phyloP scores from a whole-genome alignment of 257 asterid species.

The Primulina tabacum region DNA sequence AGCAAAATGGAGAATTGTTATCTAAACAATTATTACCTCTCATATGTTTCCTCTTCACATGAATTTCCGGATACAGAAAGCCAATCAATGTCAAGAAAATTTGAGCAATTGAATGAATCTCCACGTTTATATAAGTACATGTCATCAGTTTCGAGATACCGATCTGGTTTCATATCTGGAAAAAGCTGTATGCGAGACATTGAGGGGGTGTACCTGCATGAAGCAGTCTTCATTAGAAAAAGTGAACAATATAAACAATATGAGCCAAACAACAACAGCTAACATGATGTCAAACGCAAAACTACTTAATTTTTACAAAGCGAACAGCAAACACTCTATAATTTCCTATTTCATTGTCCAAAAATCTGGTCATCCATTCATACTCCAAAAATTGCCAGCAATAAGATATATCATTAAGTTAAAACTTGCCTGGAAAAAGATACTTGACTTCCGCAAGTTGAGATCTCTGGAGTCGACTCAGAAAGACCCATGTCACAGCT shows the following conservation, averaged over 20 bases:
- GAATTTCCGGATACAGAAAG: constrained; percentile 91
- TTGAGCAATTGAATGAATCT: constrained; percentile 59
- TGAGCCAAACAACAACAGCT: background rate
- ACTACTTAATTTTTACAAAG: background rate
- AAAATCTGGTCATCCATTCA: background rate
- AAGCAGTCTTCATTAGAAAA: constrained; percentile 13
- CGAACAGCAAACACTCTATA: background rate
- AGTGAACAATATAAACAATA: background rate
- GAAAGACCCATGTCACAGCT: constrained; percentile 39
- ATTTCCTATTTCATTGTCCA: background rate
- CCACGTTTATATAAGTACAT: constrained; percentile 38
- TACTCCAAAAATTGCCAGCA: background rate
- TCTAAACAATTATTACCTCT: constrained; percentile 45
- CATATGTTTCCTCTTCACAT: constrained; percentile 77
- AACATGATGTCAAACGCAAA: background rate
- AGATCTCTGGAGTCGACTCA: constrained; percentile 59
- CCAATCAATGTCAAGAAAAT: constrained; percentile 74
- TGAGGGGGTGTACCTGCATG: constrained; percentile 61
- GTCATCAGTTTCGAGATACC: constrained; percentile 40
- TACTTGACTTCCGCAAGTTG: constrained; percentile 50
- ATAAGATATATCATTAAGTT: background rate
- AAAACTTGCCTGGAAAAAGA: constrained; percentile 55
- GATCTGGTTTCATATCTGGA: constrained; percentile 42
- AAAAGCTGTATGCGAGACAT: constrained; percentile 55
- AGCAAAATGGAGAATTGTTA: background rate